phyloP scores from a whole-genome alignment of 1,284 basidiomycete genomes.

The Boletus mariae region DNA sequence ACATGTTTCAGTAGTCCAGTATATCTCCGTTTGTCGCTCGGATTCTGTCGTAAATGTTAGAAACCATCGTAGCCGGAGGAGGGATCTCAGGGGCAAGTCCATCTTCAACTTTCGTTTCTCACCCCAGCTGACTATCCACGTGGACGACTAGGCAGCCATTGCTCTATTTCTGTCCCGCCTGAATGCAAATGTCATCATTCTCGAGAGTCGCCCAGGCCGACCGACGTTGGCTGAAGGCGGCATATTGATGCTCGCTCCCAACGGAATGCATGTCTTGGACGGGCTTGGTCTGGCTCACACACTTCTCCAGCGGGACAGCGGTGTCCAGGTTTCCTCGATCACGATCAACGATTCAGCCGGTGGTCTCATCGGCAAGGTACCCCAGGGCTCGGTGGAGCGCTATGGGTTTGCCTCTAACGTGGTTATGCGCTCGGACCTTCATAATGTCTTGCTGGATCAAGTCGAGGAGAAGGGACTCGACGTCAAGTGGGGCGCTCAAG shows the following conservation, averaged over 20 bases:
- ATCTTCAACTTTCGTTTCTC: background rate
- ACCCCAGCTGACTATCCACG: background rate
- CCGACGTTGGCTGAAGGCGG: conserved; percentile 22
- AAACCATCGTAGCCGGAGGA: conserved; percentile 19
- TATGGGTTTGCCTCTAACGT: conserved; percentile 30
- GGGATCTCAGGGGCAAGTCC: conserved; percentile 27
- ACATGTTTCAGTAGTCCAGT: background rate
- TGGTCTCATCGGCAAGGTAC: conserved; percentile 21
- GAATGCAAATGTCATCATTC: conserved; percentile 15
- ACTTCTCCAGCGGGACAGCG: conserved; percentile 24
- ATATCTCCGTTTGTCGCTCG: background rate
- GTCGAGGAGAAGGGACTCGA: conserved; percentile 21
- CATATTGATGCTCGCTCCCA: conserved; percentile 29
- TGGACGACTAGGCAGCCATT: conserved; percentile 18
- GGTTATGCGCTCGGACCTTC: conserved; percentile 30
- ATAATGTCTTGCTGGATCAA: conserved; percentile 30
- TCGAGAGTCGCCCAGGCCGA: conserved; percentile 23
- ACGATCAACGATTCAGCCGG: conserved; percentile 24
- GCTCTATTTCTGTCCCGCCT: conserved; percentile 30
- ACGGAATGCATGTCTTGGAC: conserved; percentile 31
- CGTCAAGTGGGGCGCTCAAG: conserved; percentile 26
- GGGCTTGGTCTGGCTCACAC: conserved; percentile 25
- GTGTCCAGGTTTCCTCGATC: conserved; percentile 20
- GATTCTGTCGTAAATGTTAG: conserved; percentile 12
- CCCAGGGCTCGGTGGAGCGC: conserved; percentile 29